Conservation (phyloP, 768 basidiomycete genomes). For the Panaeolus papilionaceus region DNA sequence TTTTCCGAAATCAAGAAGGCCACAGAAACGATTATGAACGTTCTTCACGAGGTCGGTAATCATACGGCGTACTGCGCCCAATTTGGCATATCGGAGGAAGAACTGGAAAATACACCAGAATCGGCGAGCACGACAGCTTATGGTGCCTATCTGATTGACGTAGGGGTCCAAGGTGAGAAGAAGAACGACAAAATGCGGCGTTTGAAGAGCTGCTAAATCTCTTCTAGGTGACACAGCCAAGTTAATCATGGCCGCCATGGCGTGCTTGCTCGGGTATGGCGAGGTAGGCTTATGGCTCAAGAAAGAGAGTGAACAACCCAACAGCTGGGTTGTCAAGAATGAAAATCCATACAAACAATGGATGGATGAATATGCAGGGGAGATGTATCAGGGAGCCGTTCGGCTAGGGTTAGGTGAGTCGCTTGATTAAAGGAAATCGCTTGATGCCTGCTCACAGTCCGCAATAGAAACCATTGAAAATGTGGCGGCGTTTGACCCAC, state of each 20-base stretch:
- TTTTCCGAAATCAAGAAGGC: slow-evolving; percentile 69
- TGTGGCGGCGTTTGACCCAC: slow-evolving; percentile 64
- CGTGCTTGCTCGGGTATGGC: slow-evolving; percentile 91
- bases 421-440: background rate
- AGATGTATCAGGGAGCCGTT: slow-evolving; percentile 76
- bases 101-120: slow-evolving; percentile 69
- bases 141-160: slow-evolving; percentile 84
- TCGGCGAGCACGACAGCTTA: slow-evolving; percentile 82
- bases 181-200: background rate
- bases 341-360: slow-evolving; percentile 79
- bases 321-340: slow-evolving; percentile 62
- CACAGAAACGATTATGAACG: slow-evolving; percentile 64
- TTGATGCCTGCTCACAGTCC: background rate
- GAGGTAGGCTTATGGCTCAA: slow-evolving; percentile 89
- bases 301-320: slow-evolving; percentile 51
- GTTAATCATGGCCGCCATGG: slow-evolving; percentile 80
- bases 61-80: slow-evolving; percentile 74
- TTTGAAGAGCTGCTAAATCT: background rate
- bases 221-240: slow-evolving; percentile 70
- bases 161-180: slow-evolving; percentile 67
- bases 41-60: slow-evolving; percentile 73
- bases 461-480: slow-evolving; percentile 74
- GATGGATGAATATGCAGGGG: slow-evolving; percentile 83
- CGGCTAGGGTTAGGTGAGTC: slow-evolving; percentile 72
- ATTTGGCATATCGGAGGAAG: slow-evolving; percentile 69